Base-by-base conservation (phyloP, 176 grass and related monocot genomes). In the Zoysia japonica region DNA sequence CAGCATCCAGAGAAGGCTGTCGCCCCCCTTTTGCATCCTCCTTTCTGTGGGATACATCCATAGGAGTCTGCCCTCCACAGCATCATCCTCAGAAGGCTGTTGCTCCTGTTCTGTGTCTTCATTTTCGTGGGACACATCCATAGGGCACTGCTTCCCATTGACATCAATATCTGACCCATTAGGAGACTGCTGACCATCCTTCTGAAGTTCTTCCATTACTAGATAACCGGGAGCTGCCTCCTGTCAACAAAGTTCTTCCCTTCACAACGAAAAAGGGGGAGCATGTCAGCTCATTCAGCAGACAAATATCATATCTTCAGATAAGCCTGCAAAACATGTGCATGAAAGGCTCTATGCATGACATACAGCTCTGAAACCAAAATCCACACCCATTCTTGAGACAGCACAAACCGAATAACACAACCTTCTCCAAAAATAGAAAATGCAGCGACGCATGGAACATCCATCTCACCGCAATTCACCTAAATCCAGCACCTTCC, bases 41-140 rank as follows among this genome's bases (percentile, higher is more conserved):
- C 43, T 45, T 45, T 45, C 43, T 6, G 4, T 45, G 43, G 43
- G 43, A 45, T 45, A 78, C 82, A 78, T 46, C 82, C 82, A 85
- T 85, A 78, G 45, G n/a, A 71, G 44, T 71, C 1, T 46, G 74
- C 12, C n/a, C 61, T 60, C 9, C 28, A 28, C 80, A 70, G 74
- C 62, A 8, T 50, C 67, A 69, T 79, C 73, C 65, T 67, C 72
- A 80, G 63, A 77, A 69, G 44, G 44, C 11, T 62, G 49, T 16
- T 51, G 14, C 14, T 54, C 13, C 14, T 4, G 14, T 54, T 54
- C 13, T 54, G 52, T 14, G 16, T 54, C 52, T 4, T 54, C 52
- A 13, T 54, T 54, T 54, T 4, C 52, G 14, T 57, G 54, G 5
- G 54, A 57, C 8, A 69, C 44, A 11, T 28, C 44, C 67, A 69